phyloP scores from a whole-genome alignment of 164 flowering plant genomes.

The Akebia trifoliata region DNA sequence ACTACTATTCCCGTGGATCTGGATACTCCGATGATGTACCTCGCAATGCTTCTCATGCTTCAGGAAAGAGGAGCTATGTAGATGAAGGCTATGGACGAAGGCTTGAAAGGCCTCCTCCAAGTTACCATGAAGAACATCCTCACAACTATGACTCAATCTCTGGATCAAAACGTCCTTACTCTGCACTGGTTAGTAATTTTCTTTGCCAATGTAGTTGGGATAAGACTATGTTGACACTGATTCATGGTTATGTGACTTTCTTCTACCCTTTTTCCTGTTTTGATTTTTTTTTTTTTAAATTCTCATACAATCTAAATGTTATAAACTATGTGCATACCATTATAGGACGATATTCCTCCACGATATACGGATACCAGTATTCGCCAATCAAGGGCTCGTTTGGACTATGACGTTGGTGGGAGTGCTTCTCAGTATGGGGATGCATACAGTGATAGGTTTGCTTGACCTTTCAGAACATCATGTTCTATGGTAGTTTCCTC shows the following conservation, averaged over 20 bases:
- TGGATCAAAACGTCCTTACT: slow-evolving; percentile 86
- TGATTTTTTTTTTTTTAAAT: neutral
- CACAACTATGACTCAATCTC: slow-evolving; percentile 77
- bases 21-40: slow-evolving; percentile 53
- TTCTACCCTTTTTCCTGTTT: neutral
- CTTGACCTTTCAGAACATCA: neutral
- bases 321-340: neutral
- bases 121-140: slow-evolving; percentile 67
- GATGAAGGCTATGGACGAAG: slow-evolving; percentile 81
- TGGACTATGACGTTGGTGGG: slow-evolving; percentile 67
- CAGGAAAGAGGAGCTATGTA: slow-evolving; percentile 59
- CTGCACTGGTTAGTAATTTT: slow-evolving; percentile 55
- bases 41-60: slow-evolving; percentile 47
- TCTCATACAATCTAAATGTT: neutral
- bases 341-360: slow-evolving; percentile 79
- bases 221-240: neutral
- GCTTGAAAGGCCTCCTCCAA: slow-evolving; percentile 77
- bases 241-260: neutral
- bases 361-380: slow-evolving; percentile 71
- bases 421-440: slow-evolving; percentile 70
- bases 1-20: slow-evolving; percentile 63
- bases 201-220: neutral
- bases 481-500: neutral
- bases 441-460: slow-evolving; percentile 70
- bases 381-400: slow-evolving; percentile 86